A percentile compares a stretch with the other conserved stretches of the same genome.
phyloP scores from a whole-genome alignment of 2,329 filamentous ascomycete genomes.

The Drechslerella dactyloides region DNA sequence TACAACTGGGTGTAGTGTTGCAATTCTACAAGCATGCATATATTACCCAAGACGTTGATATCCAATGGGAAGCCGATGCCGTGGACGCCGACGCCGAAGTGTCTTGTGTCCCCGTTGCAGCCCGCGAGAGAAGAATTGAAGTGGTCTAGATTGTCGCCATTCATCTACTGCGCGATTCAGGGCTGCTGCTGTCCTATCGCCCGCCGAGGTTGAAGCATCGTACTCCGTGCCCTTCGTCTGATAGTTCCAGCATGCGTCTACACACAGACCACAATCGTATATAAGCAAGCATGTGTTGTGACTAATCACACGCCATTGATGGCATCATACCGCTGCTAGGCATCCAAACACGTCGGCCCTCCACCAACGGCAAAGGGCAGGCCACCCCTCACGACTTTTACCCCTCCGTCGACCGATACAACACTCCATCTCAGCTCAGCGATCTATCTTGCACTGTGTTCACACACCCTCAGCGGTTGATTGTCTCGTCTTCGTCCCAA shows the following conservation, averaged over 20 bases:
- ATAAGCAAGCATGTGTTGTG: no score
- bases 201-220: neutral
- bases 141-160: no score
- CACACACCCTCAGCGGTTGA: neutral
- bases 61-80: neutral
- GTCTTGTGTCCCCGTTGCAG: neutral
- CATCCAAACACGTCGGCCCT: slow-evolving; percentile 34
- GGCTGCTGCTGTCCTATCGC: no score
- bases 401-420: no score
- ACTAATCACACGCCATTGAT: neutral
- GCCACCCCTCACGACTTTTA: no score
- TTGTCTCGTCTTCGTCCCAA: neutral
- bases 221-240: no score
- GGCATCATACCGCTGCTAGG: slow-evolving; percentile 12
- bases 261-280: neutral
- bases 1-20: no score
- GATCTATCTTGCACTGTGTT: slow-evolving; percentile 6
- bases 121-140: no score
- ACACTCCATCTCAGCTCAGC: neutral
- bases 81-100: neutral
- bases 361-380: neutral
- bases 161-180: no score
- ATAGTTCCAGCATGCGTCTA: neutral
- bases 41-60: neutral
- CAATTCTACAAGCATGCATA: no score